Evolutionary conservation across 2,329 filamentous ascomycete species (phyloP), one percentile per base, ranked within the genome.

Genomic region (Penicillium sp.): DNA sequence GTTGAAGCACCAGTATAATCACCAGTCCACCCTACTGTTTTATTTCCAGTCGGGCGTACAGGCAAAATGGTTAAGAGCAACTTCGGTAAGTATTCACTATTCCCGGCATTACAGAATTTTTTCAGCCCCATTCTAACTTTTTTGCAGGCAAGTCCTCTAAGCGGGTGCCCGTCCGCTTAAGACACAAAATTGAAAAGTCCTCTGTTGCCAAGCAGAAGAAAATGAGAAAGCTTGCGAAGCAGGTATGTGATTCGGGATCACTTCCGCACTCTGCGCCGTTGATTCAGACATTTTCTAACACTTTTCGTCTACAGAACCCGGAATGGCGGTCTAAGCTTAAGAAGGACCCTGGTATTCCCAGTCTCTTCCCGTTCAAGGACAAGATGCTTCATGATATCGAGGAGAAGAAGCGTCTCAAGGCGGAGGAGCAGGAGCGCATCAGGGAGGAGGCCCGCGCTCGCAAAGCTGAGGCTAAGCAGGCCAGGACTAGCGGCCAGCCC

Each of bases 271-370:
- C n/a, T 24, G 21, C 33, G 21, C 22, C 48, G 8, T n/a, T 43
- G 10, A 4, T 19, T 4, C 7, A 10, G 8, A 3, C 16, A 45
- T 48, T 44, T 45, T 55, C 60, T 68, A n/a, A 65, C 52, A 10
- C 21, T 24, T 33, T 49, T 55, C 4, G n/a, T 54, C 29, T 43
- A 4, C 61, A 86, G 86, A 96, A 97, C 76, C 93, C 95, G 33
- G 87, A 96, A 90, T 98, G 95, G 92, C 87, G 90, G 67, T 93
- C 91, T 58, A 90, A 92, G 75, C 75, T 96, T 66, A 98, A 97
- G 85, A 99, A 98, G 81, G 95, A 99, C 70, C 95, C 93, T 24
- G 95, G 95, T 49, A 97, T 99, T 61, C 95, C 95, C 42, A 99
- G 98, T 72, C 79, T 97, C 35, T 99, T 97, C 79, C 95, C 95